Percentiles rank a stretch among this genome's conserved stretches.
Conservation (phyloP, 768 basidiomycete genomes). For the Phylloporus arenicola region DNA sequence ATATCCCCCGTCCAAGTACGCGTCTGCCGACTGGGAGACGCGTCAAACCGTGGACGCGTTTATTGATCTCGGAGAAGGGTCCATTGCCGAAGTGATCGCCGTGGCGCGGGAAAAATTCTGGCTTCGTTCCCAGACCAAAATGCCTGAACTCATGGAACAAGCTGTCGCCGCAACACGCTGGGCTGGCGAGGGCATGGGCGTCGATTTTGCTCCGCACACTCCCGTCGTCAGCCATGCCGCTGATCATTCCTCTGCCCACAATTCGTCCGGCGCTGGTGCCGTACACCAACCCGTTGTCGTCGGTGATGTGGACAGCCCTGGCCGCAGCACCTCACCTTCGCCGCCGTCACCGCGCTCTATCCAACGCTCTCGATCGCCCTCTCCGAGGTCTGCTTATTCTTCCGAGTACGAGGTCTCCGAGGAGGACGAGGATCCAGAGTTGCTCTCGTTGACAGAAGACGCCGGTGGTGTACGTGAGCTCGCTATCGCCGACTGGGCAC, state of each 20-base stretch:
- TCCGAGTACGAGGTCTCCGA: slow-evolving; percentile 34
- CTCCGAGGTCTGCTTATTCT: slow-evolving; percentile 26
- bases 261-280: slow-evolving; percentile 3
- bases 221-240: slow-evolving; percentile 7
- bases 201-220: slow-evolving; percentile 25
- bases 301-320: slow-evolving; percentile 14
- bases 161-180: slow-evolving; percentile 57
- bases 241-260: slow-evolving; percentile 9
- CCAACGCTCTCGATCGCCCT: slow-evolving; percentile 29
- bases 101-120: slow-evolving; percentile 68
- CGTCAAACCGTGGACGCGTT: slow-evolving; percentile 65
- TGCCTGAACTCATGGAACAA: slow-evolving; percentile 61
- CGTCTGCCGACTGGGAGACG: slow-evolving; percentile 56
- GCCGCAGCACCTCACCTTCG: slow-evolving; percentile 22
- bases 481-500: slow-evolving; percentile 68
- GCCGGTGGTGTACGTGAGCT: slow-evolving; percentile 44
- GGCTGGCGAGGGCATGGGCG: slow-evolving; percentile 32
- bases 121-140: slow-evolving; percentile 59
- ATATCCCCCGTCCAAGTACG: slow-evolving; percentile 25
- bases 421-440: slow-evolving; percentile 42
- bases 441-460: slow-evolving; percentile 42
- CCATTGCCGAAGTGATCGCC: slow-evolving; percentile 52
- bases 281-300: slow-evolving; percentile 1
- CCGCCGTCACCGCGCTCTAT: slow-evolving; percentile 22
- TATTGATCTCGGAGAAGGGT: slow-evolving; percentile 68